These are phyloP conservation scores for Aspergillus uvarum DNA, from an alignment of 2,329 filamentous ascomycete genomes.

Conservation along the genomic window DNA sequence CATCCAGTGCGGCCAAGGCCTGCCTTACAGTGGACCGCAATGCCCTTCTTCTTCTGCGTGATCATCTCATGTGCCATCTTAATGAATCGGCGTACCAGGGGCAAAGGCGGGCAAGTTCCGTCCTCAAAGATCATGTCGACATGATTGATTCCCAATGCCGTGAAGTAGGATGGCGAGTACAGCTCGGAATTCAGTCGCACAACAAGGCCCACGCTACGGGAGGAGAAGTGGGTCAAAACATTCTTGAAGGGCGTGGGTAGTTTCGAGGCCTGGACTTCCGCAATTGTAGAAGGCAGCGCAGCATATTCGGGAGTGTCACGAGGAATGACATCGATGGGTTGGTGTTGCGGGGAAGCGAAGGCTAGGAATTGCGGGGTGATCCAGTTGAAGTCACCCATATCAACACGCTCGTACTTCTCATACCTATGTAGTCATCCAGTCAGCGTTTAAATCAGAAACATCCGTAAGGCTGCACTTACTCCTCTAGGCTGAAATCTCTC, in stretches of 20 bases:
- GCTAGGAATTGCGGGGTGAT: slow-evolving; percentile 92
- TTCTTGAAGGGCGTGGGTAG: slow-evolving; percentile 93
- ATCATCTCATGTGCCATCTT: slow-evolving; percentile 94
- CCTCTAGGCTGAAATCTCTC: slow-evolving; percentile 91
- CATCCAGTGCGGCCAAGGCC: slow-evolving; percentile 93
- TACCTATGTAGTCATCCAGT: slow-evolving; percentile 56
- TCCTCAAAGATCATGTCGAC: slow-evolving; percentile 99
- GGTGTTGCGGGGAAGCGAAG: slow-evolving; percentile 90
- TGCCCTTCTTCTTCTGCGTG: slow-evolving; percentile 82
- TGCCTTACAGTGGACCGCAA: slow-evolving; percentile 98
- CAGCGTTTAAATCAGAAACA: slow-evolving; percentile 1
- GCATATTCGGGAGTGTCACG: slow-evolving; percentile 71
- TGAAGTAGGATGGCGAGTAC: slow-evolving; percentile 97
- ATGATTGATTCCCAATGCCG: slow-evolving; percentile 89
- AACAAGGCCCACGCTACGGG: slow-evolving; percentile 86
- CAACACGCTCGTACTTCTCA: slow-evolving; percentile 90
- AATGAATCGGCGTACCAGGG: slow-evolving; percentile 91
- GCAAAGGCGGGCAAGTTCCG: slow-evolving; percentile 86
- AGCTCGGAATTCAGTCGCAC: slow-evolving; percentile 93
- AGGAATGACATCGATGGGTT: slow-evolving; percentile 70
- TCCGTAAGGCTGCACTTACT: slow-evolving; percentile 51
- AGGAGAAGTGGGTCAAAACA: slow-evolving; percentile 82
- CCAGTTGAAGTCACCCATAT: slow-evolving; percentile 99
- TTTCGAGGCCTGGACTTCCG: slow-evolving; percentile 67
- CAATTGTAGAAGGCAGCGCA: slow-evolving; percentile 71